Percentiles rank a stretch among this genome's conserved stretches.
Conservation (phyloP, 257 asterid species). For the Solanum rostratum region DNA sequence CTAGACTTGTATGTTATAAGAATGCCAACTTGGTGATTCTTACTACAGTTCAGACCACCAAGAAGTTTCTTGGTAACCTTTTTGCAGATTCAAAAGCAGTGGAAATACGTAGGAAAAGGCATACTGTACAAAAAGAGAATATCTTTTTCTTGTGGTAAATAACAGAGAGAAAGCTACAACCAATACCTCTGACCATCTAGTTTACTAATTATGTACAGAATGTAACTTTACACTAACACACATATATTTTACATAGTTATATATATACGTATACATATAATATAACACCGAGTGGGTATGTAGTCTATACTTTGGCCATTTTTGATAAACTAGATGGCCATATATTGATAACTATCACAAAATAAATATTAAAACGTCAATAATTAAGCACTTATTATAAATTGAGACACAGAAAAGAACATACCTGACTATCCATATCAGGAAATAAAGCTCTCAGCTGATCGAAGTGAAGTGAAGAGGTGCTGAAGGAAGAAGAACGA, state of each 20-base stretch:
- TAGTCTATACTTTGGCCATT: not conserved
- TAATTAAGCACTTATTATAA: not conserved
- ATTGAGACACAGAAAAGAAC: not conserved
- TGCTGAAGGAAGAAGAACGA: constrained; percentile 32
- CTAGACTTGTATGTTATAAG: not conserved
- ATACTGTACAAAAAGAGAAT: not conserved
- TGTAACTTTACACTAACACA: not conserved
- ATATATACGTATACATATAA: too few species aligned
- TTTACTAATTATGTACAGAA: not conserved
- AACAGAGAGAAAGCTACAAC: not conserved
- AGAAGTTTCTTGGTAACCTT: not conserved
- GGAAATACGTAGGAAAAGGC: not conserved
- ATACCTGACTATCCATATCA: constrained; percentile 43
- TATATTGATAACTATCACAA: not conserved
- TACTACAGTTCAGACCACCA: not conserved
- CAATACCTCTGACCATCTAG: too few species aligned
- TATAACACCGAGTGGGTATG: not conserved
- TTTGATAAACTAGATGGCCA: not conserved
- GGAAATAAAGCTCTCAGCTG: constrained; percentile 53
- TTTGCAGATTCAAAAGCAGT: not conserved
- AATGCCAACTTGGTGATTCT: not conserved
- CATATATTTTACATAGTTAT: not conserved
- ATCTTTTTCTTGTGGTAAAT: not conserved
- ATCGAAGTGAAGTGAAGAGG: constrained; percentile 30
- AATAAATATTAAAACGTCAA: not conserved